These are phyloP conservation scores for Stellera chamaejasme DNA, from an alignment of 345 rosid genomes.

Conservation along the genomic window DNA sequence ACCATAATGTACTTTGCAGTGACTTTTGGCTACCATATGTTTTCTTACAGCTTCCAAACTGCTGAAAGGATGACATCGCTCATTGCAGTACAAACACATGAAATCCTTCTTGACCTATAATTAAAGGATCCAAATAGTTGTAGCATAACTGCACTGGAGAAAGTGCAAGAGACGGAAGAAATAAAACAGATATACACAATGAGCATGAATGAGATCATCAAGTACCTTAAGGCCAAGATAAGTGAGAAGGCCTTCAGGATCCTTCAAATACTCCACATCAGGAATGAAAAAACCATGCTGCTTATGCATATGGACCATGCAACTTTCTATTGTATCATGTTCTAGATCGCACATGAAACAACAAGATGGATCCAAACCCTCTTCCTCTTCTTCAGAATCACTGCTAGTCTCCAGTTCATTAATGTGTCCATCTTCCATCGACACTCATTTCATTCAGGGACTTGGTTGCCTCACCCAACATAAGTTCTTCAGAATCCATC, in stretches of 20 bases:
- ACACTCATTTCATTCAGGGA: conserved; percentile 52
- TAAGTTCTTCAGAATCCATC: conserved; percentile 61
- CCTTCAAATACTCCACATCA: conserved; percentile 77
- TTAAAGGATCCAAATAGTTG: not conserved
- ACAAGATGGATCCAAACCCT: conserved; percentile 59
- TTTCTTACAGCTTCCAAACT: conserved; percentile 95
- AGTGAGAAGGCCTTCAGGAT: conserved; percentile 78
- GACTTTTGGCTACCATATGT: conserved; percentile 92
- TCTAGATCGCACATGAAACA: conserved; percentile 83
- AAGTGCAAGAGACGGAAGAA: not conserved
- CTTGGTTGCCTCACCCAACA: conserved; percentile 42
- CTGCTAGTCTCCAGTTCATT: conserved; percentile 31
- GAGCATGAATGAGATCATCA: not conserved
- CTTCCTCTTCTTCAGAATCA: conserved; percentile 28
- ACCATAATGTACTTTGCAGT: conserved; percentile 92
- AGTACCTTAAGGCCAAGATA: conserved; percentile 83
- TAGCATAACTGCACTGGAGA: not conserved
- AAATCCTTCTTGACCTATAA: conserved; percentile 77
- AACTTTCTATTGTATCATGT: conserved; percentile 50
- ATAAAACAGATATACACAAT: not conserved
- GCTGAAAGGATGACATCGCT: conserved; percentile 60
- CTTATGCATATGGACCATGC: conserved; percentile 98
- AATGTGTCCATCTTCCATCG: conserved; percentile 26
- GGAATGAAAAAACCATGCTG: conserved; percentile 87
- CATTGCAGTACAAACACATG: conserved; percentile 86